Base-by-base conservation (phyloP, 345 rosid species). In the Camelina neglecta region DNA sequence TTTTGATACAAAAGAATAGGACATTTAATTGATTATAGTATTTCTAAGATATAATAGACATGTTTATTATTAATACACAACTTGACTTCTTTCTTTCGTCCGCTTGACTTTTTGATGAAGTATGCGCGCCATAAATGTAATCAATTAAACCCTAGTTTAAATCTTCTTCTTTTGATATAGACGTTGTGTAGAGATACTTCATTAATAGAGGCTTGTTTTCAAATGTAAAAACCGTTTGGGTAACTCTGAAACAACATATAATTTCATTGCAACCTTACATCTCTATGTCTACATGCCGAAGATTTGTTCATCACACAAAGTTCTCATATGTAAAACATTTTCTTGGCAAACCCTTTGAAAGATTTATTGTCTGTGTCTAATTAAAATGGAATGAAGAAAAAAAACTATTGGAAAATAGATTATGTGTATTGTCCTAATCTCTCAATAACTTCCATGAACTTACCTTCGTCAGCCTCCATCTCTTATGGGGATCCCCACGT, bases 361-460 rank as follows among this genome's bases (percentile, higher is more conserved):
- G 8, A 15, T 18, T 31, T 18, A 35, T 6, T 57, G 26, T 57
- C n/a, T 57, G 15, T 15, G 8, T 31, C 3, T 31, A 57, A 45
- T 21, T 49, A 61, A 61, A 49, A 29, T 29, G 31, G 7, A 50
- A 66, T 44, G 66, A 47, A 3, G 60, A 49, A 38, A 2, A 59
- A 2, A 16, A 35, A 29, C 5, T 29, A 29, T 60, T 60, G 29
- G 44, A 18, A 60, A 36, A 48, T 24, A 57, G 2, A 38, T 35
- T 10, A n/a, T 29, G 18, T 44, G 65, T 54, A 8, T 23, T 11
- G 80, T 70, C 80, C 2, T 62, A 55, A 45, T 62, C 36, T 62
- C 36, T 55, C 75, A 63, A 70, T 76, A 70, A 70, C 75, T 76
- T 76, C 80, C 45, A 47, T 69, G 80, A 70, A 76, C 2, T 47